Percentiles rank a stretch among this genome's conserved stretches.
phyloP scores from a whole-genome alignment of 176 grass and related monocot species.

The Cenchrus fungigraminus region DNA sequence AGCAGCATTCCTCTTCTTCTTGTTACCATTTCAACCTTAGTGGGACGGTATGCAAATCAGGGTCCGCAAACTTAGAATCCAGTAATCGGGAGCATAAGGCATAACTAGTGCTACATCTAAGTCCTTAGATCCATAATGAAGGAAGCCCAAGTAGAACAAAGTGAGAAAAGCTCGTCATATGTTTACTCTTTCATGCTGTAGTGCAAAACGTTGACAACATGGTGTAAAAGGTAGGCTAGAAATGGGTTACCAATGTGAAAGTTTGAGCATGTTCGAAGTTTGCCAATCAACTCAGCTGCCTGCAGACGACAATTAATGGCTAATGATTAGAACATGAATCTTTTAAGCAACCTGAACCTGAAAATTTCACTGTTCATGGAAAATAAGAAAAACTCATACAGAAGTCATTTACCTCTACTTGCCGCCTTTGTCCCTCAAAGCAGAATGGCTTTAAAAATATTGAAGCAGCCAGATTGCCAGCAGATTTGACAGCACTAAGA shows the following conservation, averaged over 20 bases:
- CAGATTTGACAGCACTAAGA: slow-evolving; percentile 70
- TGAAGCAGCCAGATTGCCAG: slow-evolving; percentile 72
- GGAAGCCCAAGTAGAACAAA: slow-evolving; percentile 4
- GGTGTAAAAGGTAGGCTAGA: background rate
- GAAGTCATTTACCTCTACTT: slow-evolving; percentile 63
- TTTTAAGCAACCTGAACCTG: background rate
- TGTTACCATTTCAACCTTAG: slow-evolving; percentile 33
- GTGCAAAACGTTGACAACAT: slow-evolving; percentile 1
- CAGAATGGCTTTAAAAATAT: slow-evolving; percentile 92
- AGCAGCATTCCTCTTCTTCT: background rate
- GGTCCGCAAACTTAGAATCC: background rate
- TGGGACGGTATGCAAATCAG: background rate
- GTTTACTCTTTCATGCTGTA: slow-evolving; percentile 14
- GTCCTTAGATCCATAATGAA: slow-evolving; percentile 20
- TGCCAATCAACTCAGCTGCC: slow-evolving; percentile 74
- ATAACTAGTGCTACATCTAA: background rate
- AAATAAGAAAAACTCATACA: slow-evolving; percentile 16
- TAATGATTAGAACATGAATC: background rate
- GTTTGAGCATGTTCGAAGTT: slow-evolving; percentile 71
- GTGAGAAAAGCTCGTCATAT: background rate
- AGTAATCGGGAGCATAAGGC: slow-evolving; percentile 17
- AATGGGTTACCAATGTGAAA: slow-evolving; percentile 85
- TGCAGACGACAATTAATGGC: slow-evolving; percentile 40
- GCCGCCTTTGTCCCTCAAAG: slow-evolving; percentile 92
- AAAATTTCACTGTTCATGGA: slow-evolving; percentile 28